phyloP scores from a whole-genome alignment of 352 stramenopile genomes.

The Discostella stelligera region DNA sequence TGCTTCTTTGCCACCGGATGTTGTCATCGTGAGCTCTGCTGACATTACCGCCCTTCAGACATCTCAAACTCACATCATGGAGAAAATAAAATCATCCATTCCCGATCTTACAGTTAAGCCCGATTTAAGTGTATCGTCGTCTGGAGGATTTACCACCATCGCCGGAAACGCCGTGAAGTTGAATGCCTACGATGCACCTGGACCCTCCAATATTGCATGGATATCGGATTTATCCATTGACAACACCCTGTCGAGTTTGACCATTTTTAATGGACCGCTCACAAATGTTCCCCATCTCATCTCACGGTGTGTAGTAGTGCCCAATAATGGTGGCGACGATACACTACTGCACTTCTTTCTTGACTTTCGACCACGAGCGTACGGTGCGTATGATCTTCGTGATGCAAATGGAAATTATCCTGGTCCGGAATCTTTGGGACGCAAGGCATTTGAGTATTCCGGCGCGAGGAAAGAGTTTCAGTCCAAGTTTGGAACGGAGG shows the following conservation, averaged over 20 bases:
- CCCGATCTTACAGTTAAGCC: slow-evolving; percentile 62
- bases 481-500: slow-evolving; percentile 64
- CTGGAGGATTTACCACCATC: slow-evolving; percentile 22
- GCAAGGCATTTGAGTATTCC: slow-evolving; percentile 73
- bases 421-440: slow-evolving; percentile 65
- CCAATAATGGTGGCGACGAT: neutral
- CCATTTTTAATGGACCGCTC: slow-evolving; percentile 77
- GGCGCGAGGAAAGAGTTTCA: slow-evolving; percentile 64
- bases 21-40: slow-evolving; percentile 8
- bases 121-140: slow-evolving; percentile 37
- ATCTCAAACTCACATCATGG: slow-evolving; percentile 53
- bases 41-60: slow-evolving; percentile 48
- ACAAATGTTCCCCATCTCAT: slow-evolving; percentile 74
- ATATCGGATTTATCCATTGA: slow-evolving; percentile 52
- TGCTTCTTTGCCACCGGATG: neutral
- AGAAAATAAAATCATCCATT: slow-evolving; percentile 57
- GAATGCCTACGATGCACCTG: slow-evolving; percentile 65
- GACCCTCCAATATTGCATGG: slow-evolving; percentile 76
- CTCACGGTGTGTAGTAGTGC: slow-evolving; percentile 39
- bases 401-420: slow-evolving; percentile 64
- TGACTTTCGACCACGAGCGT: slow-evolving; percentile 69
- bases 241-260: slow-evolving; percentile 53
- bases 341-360: slow-evolving; percentile 47
- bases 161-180: slow-evolving; percentile 32
- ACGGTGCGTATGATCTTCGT: slow-evolving; percentile 71